Evolutionary conservation across 2,329 filamentous ascomycete species (phyloP).

Genomic region (Scopulariopsis brevicaulis): DNA sequence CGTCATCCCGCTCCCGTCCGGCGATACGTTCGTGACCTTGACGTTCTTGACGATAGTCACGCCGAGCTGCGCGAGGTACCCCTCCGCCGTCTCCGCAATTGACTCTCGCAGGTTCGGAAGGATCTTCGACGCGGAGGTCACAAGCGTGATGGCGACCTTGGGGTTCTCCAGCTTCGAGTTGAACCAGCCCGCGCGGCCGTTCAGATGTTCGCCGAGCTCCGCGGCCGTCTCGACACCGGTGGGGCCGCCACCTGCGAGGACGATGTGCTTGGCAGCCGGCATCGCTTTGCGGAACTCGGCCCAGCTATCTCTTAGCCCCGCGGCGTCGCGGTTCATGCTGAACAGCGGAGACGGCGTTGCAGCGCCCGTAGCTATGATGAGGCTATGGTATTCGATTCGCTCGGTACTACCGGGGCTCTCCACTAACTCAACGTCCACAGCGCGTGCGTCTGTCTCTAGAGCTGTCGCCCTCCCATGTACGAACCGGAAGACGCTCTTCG

Average conservation of each 20-base stretch:
- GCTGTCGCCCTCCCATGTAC: slow-evolving; percentile 25
- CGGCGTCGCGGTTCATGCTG: slow-evolving; percentile 22
- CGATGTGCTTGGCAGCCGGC: slow-evolving; percentile 29
- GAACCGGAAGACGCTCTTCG: slow-evolving; percentile 23
- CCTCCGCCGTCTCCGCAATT: slow-evolving; percentile 27
- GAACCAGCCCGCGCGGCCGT: slow-evolving; percentile 29
- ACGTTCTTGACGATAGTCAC: slow-evolving; percentile 31
- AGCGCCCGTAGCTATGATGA: slow-evolving; percentile 36
- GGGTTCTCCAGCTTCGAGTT: slow-evolving; percentile 16
- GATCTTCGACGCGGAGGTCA: slow-evolving; percentile 24
- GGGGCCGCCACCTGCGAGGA: slow-evolving; percentile 37
- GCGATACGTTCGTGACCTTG: slow-evolving; percentile 20
- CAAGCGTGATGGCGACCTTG: slow-evolving; percentile 29
- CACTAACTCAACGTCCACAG: slow-evolving; percentile 15
- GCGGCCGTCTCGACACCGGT: slow-evolving; percentile 39
- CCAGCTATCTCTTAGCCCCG: slow-evolving; percentile 21
- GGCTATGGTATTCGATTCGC: slow-evolving; percentile 24
- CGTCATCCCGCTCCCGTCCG: slow-evolving; percentile 16
- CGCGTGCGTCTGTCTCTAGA: slow-evolving; percentile 20
- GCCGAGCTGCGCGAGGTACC: slow-evolving; percentile 27
- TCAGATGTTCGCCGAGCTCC: slow-evolving; percentile 40
- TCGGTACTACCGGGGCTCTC: slow-evolving; percentile 6
- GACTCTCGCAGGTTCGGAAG: slow-evolving; percentile 25
- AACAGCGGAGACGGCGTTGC: slow-evolving; percentile 31
- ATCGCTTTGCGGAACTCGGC: slow-evolving; percentile 25